A percentile compares a stretch with the other conserved stretches of the same genome.
Conservation (phyloP, 179 eudicot species). For the Silene noctiflora region DNA sequence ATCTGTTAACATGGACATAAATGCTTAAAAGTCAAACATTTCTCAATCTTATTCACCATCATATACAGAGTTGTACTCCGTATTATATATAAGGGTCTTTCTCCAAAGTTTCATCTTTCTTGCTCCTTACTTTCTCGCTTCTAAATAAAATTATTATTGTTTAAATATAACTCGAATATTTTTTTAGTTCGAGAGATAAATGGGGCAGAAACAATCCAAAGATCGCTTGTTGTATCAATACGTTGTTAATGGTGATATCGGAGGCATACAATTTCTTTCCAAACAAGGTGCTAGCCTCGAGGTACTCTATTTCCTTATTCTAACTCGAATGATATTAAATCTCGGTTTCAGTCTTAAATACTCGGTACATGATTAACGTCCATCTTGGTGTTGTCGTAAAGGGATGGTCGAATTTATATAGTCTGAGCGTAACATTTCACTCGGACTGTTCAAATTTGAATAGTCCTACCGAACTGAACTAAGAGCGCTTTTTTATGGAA, state of each 20-base stretch:
- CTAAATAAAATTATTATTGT: background rate
- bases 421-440: too few relatives aligned
- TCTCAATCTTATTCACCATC: background rate
- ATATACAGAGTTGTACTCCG: background rate
- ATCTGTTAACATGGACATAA: background rate
- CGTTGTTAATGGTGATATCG: constrained; percentile 53
- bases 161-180: background rate
- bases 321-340: background rate
- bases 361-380: too few relatives aligned
- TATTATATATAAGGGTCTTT: background rate
- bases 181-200: constrained; percentile 11
- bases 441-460: background rate
- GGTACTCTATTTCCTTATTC: constrained; percentile 34
- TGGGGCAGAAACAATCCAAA: constrained; percentile 91
- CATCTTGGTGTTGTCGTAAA: too few relatives aligned
- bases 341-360: too few relatives aligned
- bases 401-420: too few relatives aligned
- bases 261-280: constrained; percentile 60
- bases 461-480: too few relatives aligned
- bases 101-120: constrained; percentile 7
- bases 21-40: background rate
- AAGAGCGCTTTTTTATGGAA: too few relatives aligned
- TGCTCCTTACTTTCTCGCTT: background rate
- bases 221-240: constrained; percentile 64
- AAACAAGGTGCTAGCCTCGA: constrained; percentile 80